These are phyloP conservation scores for Trichoderma guizhouense DNA, from an alignment of 2,329 filamentous ascomycete genomes.

Conservation along the genomic window DNA sequence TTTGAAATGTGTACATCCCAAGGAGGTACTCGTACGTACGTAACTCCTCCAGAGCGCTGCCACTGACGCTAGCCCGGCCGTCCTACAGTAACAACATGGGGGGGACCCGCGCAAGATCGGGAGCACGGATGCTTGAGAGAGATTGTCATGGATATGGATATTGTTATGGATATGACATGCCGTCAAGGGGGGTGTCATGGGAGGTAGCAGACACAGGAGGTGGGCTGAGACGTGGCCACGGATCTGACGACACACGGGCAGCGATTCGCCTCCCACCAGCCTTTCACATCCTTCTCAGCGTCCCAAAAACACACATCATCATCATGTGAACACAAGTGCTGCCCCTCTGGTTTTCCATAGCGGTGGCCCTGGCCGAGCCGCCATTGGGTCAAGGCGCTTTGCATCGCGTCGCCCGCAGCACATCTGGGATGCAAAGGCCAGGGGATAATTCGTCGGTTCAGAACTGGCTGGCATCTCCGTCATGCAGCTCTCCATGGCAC, in stretches of 20 bases:
- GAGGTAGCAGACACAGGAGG: not conserved
- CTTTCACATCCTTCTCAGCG: not conserved
- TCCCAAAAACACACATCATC: not conserved
- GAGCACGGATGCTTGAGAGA: conserved; percentile 4
- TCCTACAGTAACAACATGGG: not conserved
- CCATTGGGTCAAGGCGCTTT: not conserved
- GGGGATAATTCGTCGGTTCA: not conserved
- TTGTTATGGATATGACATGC: not conserved
- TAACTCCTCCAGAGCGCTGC: conserved; percentile 4
- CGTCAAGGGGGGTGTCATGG: not conserved
- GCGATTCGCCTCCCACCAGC: conserved; percentile 9
- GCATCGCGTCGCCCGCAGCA: conserved; percentile 1
- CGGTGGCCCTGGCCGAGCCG: conserved; percentile 1
- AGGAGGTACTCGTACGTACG: not conserved
- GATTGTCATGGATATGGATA: not conserved
- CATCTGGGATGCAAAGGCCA: not conserved
- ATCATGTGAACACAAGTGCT: conserved; percentile 5
- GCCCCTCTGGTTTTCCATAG: not conserved
- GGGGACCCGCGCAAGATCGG: conserved; percentile 16
- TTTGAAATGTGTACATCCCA: not conserved
- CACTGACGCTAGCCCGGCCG: conserved; percentile 1
- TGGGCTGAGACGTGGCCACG: conserved; percentile 16
- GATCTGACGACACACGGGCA: conserved; percentile 14
- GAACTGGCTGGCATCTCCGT: not conserved
- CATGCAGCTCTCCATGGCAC: not conserved